Conservation (phyloP, 805 yeast species). For the Teunomyces aglyptinius region DNA sequence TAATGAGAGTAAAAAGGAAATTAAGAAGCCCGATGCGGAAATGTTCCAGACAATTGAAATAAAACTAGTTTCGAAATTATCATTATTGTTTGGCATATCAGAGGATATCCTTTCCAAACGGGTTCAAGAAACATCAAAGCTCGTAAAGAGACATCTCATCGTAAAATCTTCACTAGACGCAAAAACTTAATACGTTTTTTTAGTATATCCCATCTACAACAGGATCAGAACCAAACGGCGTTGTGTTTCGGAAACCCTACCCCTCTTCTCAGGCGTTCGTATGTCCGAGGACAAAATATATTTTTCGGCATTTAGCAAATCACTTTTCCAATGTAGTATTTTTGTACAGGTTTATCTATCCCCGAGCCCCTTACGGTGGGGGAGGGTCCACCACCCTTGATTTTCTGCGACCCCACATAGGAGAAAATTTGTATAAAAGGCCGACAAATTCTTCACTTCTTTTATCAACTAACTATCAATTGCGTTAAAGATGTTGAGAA, state of each 20-base stretch:
- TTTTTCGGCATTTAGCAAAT: neutral
- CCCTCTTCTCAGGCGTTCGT: neutral
- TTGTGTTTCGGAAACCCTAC: neutral
- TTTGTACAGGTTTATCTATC: neutral
- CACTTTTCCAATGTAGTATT: neutral
- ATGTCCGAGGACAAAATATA: neutral
- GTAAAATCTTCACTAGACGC: neutral
- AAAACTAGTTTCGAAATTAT: neutral
- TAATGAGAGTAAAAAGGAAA: neutral
- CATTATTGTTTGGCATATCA: neutral
- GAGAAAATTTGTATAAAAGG: neutral
- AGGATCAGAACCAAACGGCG: neutral
- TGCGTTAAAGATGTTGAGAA: slow-evolving; percentile 1
- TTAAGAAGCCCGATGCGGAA: neutral
- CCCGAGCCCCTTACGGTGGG: neutral
- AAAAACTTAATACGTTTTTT: neutral
- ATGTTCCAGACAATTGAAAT: neutral
- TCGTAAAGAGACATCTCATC: neutral
- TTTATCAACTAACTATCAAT: neutral
- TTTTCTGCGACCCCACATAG: neutral
- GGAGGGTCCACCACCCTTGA: neutral
- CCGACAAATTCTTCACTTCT: neutral
- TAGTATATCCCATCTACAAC: neutral
- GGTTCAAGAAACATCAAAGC: neutral
- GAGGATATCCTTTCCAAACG: neutral